Percentiles rank a stretch among this genome's conserved stretches.
Evolutionary conservation across 2,329 filamentous ascomycete genomes (phyloP).

Genomic region (Arthrobotrys megalospora): DNA sequence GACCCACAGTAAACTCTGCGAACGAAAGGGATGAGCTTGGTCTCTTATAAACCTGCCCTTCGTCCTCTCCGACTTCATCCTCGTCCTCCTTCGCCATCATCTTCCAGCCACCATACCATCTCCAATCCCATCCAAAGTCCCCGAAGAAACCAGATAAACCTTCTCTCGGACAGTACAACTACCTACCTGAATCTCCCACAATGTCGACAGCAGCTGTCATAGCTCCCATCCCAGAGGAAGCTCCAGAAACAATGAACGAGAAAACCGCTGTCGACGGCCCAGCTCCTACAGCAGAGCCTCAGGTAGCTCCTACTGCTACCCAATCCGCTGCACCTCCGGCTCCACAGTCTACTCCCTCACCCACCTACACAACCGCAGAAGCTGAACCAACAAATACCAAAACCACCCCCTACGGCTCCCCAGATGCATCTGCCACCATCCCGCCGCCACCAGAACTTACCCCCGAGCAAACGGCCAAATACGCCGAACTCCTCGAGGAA

Average conservation of each 20-base stretch:
- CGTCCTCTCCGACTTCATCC: neutral
- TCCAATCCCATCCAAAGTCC: no score
- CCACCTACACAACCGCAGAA: slow-evolving; percentile 53
- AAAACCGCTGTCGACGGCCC: slow-evolving; percentile 27
- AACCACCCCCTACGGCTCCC: slow-evolving; percentile 42
- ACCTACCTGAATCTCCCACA: neutral
- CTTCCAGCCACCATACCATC: neutral
- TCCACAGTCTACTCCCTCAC: neutral
- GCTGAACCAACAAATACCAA: slow-evolving; percentile 48
- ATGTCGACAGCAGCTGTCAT: slow-evolving; percentile 52
- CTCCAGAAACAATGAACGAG: slow-evolving; percentile 55
- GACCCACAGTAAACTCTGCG: slow-evolving; percentile 31
- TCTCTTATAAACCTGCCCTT: slow-evolving; percentile 19
- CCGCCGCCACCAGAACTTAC: slow-evolving; percentile 75
- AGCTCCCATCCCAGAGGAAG: slow-evolving; percentile 36
- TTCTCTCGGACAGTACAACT: neutral
- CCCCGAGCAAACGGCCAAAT: slow-evolving; percentile 84
- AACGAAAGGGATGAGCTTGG: slow-evolving; percentile 33
- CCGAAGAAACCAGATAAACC: neutral
- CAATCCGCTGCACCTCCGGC: slow-evolving; percentile 23
- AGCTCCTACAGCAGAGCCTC: neutral
- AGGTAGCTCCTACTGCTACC: neutral
- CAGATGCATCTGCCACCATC: slow-evolving; percentile 67
- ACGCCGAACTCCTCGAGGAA: slow-evolving; percentile 80
- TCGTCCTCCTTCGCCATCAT: neutral